Evolutionary conservation across 352 stramenopile species (phyloP).

Genomic region (Phytophthora pisi): DNA sequence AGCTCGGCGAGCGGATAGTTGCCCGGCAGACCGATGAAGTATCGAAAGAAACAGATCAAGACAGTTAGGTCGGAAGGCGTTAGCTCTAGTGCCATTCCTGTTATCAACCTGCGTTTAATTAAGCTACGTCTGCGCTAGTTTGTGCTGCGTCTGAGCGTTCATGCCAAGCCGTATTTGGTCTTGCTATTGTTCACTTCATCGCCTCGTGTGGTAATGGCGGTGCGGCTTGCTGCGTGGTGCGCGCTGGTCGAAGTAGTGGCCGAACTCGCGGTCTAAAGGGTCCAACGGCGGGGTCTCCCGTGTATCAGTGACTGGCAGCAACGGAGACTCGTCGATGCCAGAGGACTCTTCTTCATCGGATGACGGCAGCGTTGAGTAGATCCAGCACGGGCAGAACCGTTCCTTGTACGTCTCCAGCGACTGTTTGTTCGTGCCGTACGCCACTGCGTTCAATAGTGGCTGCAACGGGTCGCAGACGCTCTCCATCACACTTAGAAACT

Average conservation of each 20-base stretch:
- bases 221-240: constrained; percentile 21
- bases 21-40: constrained; percentile 4
- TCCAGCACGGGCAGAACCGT: constrained; percentile 67
- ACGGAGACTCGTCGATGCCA: constrained; percentile 47
- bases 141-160: constrained; percentile 11
- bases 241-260: constrained; percentile 44
- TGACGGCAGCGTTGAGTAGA: constrained; percentile 64
- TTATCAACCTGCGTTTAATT: constrained; percentile 34
- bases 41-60: constrained; percentile 16
- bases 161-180: not conserved
- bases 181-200: constrained; percentile 3
- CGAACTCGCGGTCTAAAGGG: constrained; percentile 45
- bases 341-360: constrained; percentile 72
- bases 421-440: constrained; percentile 76
- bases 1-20: constrained; percentile 11
- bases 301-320: constrained; percentile 31
- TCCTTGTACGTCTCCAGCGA: constrained; percentile 77
- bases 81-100: constrained; percentile 32
- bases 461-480: constrained; percentile 76
- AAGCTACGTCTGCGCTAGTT: constrained; percentile 19
- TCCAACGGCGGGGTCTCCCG: constrained; percentile 23
- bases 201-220: constrained; percentile 8
- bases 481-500: constrained; percentile 65
- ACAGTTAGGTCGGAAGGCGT: constrained; percentile 30
- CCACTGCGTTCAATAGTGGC: constrained; percentile 69